These are phyloP conservation scores for Trichoderma harzianum DNA, from an alignment of 2,329 filamentous ascomycete genomes.

Conservation along the genomic window DNA sequence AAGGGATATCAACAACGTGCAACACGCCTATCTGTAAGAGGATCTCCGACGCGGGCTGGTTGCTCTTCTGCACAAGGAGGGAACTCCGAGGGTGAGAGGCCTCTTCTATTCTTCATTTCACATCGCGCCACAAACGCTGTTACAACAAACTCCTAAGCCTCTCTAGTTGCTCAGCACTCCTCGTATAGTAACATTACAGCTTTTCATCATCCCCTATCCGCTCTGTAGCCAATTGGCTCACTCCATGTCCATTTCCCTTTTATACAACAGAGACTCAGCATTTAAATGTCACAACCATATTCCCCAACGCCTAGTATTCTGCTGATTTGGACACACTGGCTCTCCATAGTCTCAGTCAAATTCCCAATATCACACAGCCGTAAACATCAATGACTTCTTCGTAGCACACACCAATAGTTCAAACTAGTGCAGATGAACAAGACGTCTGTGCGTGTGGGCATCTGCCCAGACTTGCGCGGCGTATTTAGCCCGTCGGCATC, in stretches of 20 bases:
- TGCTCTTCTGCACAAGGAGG: neutral
- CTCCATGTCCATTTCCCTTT: neutral
- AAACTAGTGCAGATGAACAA: conserved; percentile 21
- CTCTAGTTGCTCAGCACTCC: neutral
- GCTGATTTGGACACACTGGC: neutral
- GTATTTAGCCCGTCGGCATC: conserved; percentile 24
- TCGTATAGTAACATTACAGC: neutral
- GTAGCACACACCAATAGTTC: too few relatives aligned
- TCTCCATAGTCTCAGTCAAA: neutral
- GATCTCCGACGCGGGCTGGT: neutral
- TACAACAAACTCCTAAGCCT: neutral
- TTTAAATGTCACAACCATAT: neutral
- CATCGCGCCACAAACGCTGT: neutral
- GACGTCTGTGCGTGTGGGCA: conserved; percentile 23
- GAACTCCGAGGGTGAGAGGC: neutral
- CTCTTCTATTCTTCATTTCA: neutral
- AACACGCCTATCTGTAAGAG: neutral
- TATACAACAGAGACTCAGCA: neutral
- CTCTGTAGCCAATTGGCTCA: neutral
- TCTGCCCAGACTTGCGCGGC: conserved; percentile 33
- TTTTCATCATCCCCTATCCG: neutral
- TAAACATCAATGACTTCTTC: neutral
- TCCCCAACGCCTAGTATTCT: neutral
- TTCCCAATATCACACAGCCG: neutral
- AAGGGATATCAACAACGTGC: neutral